Percentiles rank a stretch among this genome's conserved stretches.
Evolutionary conservation across 352 stramenopile species (phyloP).

Genomic region (Plasmopara muralis): DNA sequence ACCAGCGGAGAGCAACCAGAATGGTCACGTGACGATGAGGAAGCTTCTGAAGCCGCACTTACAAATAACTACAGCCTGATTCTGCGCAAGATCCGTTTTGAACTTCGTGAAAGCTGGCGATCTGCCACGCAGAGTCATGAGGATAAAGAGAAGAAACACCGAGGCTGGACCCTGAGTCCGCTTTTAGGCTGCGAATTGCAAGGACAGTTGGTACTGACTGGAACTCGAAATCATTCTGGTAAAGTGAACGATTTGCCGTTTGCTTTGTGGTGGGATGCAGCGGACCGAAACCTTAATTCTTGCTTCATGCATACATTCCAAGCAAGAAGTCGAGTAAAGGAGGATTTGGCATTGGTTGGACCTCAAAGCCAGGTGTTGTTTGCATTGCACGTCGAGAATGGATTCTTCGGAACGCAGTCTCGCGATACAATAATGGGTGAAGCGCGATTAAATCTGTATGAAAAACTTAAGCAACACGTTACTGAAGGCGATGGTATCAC

Average conservation of each 20-base stretch:
- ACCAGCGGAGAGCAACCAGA: background rate
- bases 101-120: slow-evolving; percentile 25
- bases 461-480: background rate
- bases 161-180: slow-evolving; percentile 3
- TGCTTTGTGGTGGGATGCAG: slow-evolving; percentile 50
- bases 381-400: slow-evolving; percentile 18
- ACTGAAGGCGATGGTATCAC: background rate
- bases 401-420: slow-evolving; percentile 17
- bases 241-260: slow-evolving; percentile 27
- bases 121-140: background rate
- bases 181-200: slow-evolving; percentile 41
- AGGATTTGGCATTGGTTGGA: slow-evolving; percentile 5
- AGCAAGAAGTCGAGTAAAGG: background rate
- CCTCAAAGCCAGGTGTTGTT: slow-evolving; percentile 17
- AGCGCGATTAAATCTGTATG: slow-evolving; percentile 20
- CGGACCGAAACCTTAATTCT: slow-evolving; percentile 35
- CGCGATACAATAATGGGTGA: slow-evolving; percentile 14
- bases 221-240: background rate
- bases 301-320: slow-evolving; percentile 31
- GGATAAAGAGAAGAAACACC: background rate
- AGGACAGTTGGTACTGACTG: slow-evolving; percentile 22
- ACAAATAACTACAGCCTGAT: background rate
- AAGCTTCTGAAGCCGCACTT: background rate
- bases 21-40: background rate
- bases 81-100: slow-evolving; percentile 23